Conservation (phyloP, 1,284 basidiomycete genomes). For the Rhodotorula sp. region DNA sequence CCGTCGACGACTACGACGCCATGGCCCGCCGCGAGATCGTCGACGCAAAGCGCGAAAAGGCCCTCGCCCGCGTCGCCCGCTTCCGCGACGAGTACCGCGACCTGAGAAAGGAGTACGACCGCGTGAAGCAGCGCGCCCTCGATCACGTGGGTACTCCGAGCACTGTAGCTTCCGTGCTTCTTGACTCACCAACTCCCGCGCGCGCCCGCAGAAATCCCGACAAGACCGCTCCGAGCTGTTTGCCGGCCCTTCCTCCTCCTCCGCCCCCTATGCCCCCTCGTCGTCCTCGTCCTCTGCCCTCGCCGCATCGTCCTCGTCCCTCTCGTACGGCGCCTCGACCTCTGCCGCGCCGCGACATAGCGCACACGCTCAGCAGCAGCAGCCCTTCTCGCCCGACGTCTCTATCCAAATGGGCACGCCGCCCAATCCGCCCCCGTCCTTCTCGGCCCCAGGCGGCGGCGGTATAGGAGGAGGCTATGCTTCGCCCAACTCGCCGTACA, state of each 20-base stretch:
- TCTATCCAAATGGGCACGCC: conserved; percentile 53
- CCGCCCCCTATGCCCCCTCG: conserved; percentile 19
- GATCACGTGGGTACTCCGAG: neutral
- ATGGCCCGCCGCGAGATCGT: conserved; percentile 94
- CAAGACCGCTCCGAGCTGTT: conserved; percentile 64
- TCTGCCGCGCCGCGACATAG: neutral
- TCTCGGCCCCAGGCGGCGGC: neutral
- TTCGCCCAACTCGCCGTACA: neutral
- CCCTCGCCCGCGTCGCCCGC: conserved; percentile 65
- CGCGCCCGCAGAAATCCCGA: conserved; percentile 58
- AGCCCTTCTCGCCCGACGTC: conserved; percentile 47
- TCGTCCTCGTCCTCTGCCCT: conserved; percentile 6
- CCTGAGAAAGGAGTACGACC: conserved; percentile 54
- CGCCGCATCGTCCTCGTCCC: conserved; percentile 4
- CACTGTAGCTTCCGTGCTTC: neutral
- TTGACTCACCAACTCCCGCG: neutral
- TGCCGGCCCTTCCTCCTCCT: conserved; percentile 34
- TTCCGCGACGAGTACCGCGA: conserved; percentile 54
- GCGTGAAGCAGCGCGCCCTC: conserved; percentile 50
- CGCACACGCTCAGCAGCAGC: neutral
- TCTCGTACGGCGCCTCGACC: conserved; percentile 1
- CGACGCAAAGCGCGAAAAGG: conserved; percentile 91
- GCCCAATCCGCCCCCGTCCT: conserved; percentile 60
- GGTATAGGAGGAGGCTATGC: no score
- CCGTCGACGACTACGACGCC: conserved; percentile 92